Evolutionary conservation across 495 filamentous ascomycete genomes (phyloP), one percentile per base, ranked within the genome.

Genomic region (Polyplosphaeria fusca): DNA sequence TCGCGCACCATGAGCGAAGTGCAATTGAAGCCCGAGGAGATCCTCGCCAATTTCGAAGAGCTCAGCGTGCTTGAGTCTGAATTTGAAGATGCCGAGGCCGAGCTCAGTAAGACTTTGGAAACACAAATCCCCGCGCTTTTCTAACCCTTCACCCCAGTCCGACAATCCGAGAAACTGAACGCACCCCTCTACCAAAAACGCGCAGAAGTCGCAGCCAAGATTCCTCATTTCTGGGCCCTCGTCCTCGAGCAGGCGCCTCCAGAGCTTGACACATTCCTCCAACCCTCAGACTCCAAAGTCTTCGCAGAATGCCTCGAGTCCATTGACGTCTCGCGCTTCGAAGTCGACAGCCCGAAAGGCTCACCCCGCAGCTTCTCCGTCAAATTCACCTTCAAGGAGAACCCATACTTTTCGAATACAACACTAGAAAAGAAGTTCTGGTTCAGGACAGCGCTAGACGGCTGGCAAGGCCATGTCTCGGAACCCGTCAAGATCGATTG

Each of bases 401-500:
- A 96, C 71, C 79, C 85, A 13, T 84, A 81, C 72, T 92, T 95
- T 67, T 76, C 81, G 58, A 79, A 95, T 70, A 68, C 70, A 35
- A 79, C 84, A 52, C 73, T 97, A 38, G 86, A 88, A 70, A 97
- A 97, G 84, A 86, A 85, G 64, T 92, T 96, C 71, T 91, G 85
- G 82, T 86, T 82, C 74, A 84, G 89, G 59, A 77, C 58, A 69
- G 73, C 74, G 35, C 79, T 78, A 64, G 81, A 82, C 63, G 83
- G 81, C 26, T 87, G 81, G 77, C 71, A 77, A 18, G 88, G 88
- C 27, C 76, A 93, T 18, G 88, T 93, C 40, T 86, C 82, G 32
- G 88, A 92, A 69, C 92, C 92, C 4, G 87, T 95, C 32, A 77
- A 81, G 52, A 88, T 97, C 67, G 76, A 84, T 64, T 97, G 92